Base-by-base conservation (phyloP, 1,284 basidiomycete species). In the Crepidotus sp. region DNA sequence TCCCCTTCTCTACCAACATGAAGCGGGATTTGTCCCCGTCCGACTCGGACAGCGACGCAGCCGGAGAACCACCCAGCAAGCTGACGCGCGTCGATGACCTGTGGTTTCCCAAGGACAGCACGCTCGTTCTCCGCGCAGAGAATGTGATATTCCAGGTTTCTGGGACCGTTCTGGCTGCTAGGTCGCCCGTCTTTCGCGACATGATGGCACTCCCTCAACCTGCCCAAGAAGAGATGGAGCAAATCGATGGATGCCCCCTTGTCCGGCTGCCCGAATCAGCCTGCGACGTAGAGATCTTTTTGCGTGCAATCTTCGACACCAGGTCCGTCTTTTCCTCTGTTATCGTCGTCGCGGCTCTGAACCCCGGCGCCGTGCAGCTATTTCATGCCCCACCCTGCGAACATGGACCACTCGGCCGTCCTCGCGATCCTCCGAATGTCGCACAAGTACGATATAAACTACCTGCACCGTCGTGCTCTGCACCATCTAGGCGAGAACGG, bases 151-250 rank as follows among this genome's bases (percentile, higher is more conserved):
- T 42, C 14, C 43, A 40, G 5, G 36, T 50, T 3, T 37, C 35
- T 9, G 35, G 44, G 13, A 36, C 35, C 34, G 26, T 46, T 6
- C 44, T 50, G 4, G 43, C 48, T 11, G 37, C 40, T 2, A 26
- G 40, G 21, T 46, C 40, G 1, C 24, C 38, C 3, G 40, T 42
- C 4, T 46, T 49, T 17, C 29, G 30, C 14, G 48, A 42, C 10
- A 49, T 49, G 48, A 35, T 46, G 6, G 13, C 42, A 0, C 42
- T 49, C 30, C 48, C 43, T 6, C 31, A 40, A 17, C 46, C 54
- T 2, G 29, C 18, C 1, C 19, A 13, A 10, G n/a, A 32, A 2
- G 26, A 13, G 0, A 15, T 11, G 0, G 36, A 36, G 6, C 1
- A 3, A 3, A 5, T 48, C 2, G 49, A 47, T 9, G 45, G 36